Percentiles rank a stretch among this genome's conserved stretches.
These are phyloP conservation scores for Microbotryomycetes sp. DNA, from an alignment of 1,284 basidiomycete species.

Conservation along the genomic window DNA sequence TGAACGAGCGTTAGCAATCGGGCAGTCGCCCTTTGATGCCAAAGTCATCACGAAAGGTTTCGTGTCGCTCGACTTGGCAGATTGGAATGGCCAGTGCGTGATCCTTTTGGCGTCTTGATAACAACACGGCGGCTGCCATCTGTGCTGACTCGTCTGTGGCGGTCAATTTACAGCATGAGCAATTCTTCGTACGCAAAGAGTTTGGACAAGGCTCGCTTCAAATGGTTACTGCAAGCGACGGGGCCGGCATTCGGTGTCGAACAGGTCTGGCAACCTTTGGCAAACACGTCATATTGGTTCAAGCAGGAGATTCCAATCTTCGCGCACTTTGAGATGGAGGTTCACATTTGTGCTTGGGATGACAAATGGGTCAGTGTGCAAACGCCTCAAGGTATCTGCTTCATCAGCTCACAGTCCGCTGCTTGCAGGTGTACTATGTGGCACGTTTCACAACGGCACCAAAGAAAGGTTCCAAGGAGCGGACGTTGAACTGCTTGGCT, in stretches of 20 bases:
- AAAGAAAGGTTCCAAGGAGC: constrained; percentile 12
- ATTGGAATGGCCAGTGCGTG: constrained; percentile 30
- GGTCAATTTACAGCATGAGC: constrained; percentile 17
- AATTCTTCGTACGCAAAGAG: constrained; percentile 27
- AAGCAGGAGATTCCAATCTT: constrained; percentile 24
- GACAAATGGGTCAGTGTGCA: constrained; percentile 24
- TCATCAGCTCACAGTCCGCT: not conserved
- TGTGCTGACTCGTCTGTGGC: too few species aligned
- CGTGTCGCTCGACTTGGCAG: constrained; percentile 7
- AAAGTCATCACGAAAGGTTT: constrained; percentile 11
- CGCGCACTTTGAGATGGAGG: constrained; percentile 21
- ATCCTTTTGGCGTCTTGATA: not conserved
- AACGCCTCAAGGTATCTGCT: not conserved
- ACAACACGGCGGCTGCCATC: not conserved
- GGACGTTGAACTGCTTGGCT: constrained; percentile 26
- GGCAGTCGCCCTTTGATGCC: constrained; percentile 15
- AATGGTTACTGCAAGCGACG: constrained; percentile 21
- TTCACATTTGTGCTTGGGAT: constrained; percentile 20
- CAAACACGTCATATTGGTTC: constrained; percentile 19
- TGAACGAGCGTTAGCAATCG: constrained; percentile 20
- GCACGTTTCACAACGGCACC: constrained; percentile 24
- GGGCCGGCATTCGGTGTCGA: constrained; percentile 18
- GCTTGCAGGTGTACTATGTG: constrained; percentile 21
- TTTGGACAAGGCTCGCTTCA: constrained; percentile 21
- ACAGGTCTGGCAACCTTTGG: constrained; percentile 19